Percentiles rank a stretch among this genome's conserved stretches.
Evolutionary conservation across 768 basidiomycete genomes (phyloP).

Genomic region (Mycena filopes): DNA sequence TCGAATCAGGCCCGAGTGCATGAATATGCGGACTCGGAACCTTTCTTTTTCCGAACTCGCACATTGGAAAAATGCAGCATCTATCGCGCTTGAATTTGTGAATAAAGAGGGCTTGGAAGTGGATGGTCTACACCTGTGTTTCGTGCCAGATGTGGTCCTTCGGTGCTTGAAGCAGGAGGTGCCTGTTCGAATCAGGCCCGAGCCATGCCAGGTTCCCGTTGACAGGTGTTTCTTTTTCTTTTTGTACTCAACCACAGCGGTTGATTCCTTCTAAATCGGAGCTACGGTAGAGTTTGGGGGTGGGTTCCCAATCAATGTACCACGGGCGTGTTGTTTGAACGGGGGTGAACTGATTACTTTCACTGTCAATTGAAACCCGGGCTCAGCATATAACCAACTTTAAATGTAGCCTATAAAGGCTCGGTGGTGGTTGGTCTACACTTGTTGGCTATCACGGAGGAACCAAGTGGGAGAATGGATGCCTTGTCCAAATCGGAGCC

Average conservation of each 20-base stretch:
- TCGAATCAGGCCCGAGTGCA: not conserved
- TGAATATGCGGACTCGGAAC: not conserved
- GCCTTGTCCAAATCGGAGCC: too few species aligned
- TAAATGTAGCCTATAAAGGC: not conserved
- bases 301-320: too few species aligned
- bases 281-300: too few species aligned
- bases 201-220: not conserved
- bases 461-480: too few species aligned
- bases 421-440: not conserved
- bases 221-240: not conserved
- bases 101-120: not conserved
- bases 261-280: too few species aligned
- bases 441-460: not conserved
- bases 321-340: too few species aligned
- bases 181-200: conserved; percentile 1
- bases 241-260: too few species aligned
- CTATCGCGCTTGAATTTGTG: not conserved
- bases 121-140: not conserved
- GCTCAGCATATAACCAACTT: not conserved
- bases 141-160: not conserved
- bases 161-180: not conserved
- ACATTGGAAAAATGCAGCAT: not conserved
- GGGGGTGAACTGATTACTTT: too few species aligned
- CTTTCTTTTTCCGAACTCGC: too few species aligned
- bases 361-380: too few species aligned